Evolutionary conservation across 495 filamentous ascomycete species (phyloP), one percentile per base, ranked within the genome.

Genomic region (Xylaria acuta): DNA sequence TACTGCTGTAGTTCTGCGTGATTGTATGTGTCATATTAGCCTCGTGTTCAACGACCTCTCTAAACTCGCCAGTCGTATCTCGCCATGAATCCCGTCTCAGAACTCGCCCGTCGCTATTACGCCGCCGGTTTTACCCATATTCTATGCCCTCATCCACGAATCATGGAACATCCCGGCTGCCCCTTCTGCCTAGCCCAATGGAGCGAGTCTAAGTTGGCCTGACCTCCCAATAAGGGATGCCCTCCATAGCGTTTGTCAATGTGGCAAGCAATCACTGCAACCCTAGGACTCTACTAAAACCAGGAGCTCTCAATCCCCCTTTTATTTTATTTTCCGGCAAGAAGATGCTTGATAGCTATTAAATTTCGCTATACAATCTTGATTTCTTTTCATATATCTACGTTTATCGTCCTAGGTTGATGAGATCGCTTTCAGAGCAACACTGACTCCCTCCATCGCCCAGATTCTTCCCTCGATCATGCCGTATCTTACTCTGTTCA

Each of bases 401-500:
- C 11, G 7, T 47, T 47, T 16, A 45, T 38, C 38, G 53, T 59
- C 8, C 18, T 40, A 16, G 67, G 36, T 18, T 60, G 53, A 36
- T 8, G 51, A n/a, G n/a, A 27, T 36, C 53, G 20, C 20, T 6
- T 47, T 41, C 34, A 32, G 22, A 18, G 8, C 47, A 68, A n/a
- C 27, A 45, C 40, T n/a, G 34, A 30, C 41, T 1, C 53, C 27
- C 20, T 34, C 14, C 16, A 25, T 43, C 16, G 1, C 30, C 59
- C 9, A 9, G 20, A 49, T 18, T 47, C 47, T 14, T 32, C 40
- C 20, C 56, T 71, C 27, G 25, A 58, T 71, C 36, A 74, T 77
- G 68, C 53, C 67, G 67, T 67, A 69, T 25, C 59, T 38, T 18
- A 22, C 71, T 18, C 67, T 73, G n/a, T 87, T 87, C 72, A 65